Evolutionary conservation across 805 yeast genomes (phyloP).

Genomic region (Myxozyma lipomycoides): DNA sequence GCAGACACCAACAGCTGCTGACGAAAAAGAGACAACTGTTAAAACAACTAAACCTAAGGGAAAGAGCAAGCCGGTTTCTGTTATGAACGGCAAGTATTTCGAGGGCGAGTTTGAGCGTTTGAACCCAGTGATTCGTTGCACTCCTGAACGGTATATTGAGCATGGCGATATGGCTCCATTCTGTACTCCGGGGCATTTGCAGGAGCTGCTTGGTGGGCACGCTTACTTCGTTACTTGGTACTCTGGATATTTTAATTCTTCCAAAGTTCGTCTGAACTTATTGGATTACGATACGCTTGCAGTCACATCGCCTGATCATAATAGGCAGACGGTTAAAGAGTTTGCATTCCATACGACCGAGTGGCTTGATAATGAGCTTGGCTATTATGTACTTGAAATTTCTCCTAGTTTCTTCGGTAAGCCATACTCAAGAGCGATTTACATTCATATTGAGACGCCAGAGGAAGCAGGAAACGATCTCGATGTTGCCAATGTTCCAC

Average conservation of each 20-base stretch:
- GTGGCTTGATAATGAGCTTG: constrained; percentile 63
- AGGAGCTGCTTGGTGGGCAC: constrained; percentile 52
- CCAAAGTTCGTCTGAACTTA: constrained; percentile 31
- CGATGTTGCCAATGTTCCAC: constrained; percentile 24
- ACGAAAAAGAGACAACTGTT: constrained; percentile 1
- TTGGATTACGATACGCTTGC: constrained; percentile 28
- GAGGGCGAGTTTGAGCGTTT: constrained; percentile 44
- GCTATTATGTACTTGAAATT: constrained; percentile 60
- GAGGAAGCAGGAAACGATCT: constrained; percentile 24
- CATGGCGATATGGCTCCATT: constrained; percentile 66
- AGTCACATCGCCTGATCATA: constrained; percentile 16
- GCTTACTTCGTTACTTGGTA: constrained; percentile 82
- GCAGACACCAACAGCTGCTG: constrained; percentile 45
- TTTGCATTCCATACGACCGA: constrained; percentile 62
- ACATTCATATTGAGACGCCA: constrained; percentile 57
- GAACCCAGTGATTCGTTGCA: constrained; percentile 80
- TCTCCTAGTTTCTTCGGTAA: constrained; percentile 62
- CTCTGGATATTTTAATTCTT: constrained; percentile 54
- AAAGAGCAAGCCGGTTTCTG: not conserved
- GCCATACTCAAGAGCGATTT: constrained; percentile 50
- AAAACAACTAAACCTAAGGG: not conserved
- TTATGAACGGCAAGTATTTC: constrained; percentile 14
- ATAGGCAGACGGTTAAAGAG: constrained; percentile 10
- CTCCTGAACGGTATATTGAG: constrained; percentile 65
- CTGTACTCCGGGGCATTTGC: constrained; percentile 70